These are phyloP conservation scores for Cutaneotrichosporon dermatis DNA, from an alignment of 1,284 basidiomycete genomes.

Conservation along the genomic window DNA sequence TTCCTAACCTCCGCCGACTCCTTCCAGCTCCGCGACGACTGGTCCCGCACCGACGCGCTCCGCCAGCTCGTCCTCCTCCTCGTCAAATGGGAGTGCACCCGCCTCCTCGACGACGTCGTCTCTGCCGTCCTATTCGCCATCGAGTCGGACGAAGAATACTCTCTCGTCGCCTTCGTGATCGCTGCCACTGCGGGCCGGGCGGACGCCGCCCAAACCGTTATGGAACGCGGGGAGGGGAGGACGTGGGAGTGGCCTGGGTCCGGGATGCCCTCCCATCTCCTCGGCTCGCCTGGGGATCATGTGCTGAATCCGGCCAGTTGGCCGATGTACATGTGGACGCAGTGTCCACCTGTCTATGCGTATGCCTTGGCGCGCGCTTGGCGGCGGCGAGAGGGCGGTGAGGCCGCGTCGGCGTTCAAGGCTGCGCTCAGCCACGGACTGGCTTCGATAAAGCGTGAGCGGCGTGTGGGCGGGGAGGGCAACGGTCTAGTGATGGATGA, in stretches of 20 bases:
- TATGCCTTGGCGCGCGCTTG: neutral
- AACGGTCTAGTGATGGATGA: neutral
- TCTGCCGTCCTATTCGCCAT: neutral
- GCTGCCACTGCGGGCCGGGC: neutral
- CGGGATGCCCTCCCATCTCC: too few species aligned
- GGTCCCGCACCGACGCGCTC: too few species aligned
- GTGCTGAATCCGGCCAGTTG: neutral
- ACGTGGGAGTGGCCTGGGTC: too few species aligned
- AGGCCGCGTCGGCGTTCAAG: too few species aligned
- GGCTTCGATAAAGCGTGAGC: too few species aligned
- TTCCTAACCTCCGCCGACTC: neutral
- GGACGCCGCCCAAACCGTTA: too few species aligned
- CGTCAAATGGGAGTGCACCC: neutral
- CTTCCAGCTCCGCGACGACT: too few species aligned
- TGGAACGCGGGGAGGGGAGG: too few species aligned
- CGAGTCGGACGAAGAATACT: neutral
- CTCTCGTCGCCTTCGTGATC: neutral
- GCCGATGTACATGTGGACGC: neutral
- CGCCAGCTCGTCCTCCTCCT: neutral
- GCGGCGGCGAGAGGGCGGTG: neutral
- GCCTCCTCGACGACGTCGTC: neutral
- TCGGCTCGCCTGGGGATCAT: neutral
- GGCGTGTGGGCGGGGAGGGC: neutral
- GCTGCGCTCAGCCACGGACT: too few species aligned
- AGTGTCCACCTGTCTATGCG: neutral